These are phyloP conservation scores for Lonicera japonica DNA, from an alignment of 129 eudicot genomes.

Conservation along the genomic window DNA sequence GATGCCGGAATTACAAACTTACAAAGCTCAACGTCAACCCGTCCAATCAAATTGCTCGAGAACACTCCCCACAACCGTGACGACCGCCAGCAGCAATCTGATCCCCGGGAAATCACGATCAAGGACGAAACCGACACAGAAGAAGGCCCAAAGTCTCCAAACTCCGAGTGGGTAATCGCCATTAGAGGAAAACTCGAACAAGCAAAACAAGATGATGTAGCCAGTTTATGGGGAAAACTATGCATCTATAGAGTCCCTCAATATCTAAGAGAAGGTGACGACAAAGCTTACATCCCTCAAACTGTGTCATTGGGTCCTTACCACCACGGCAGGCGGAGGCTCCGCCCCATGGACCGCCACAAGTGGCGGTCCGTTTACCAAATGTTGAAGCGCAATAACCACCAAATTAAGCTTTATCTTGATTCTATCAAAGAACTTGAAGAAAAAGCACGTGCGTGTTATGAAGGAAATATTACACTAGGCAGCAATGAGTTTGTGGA, in stretches of 20 bases:
- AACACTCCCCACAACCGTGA: slow-evolving; percentile 11
- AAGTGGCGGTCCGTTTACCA: slow-evolving; percentile 79
- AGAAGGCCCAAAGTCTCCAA: slow-evolving; percentile 34
- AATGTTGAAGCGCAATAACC: slow-evolving; percentile 50
- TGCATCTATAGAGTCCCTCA: slow-evolving; percentile 74
- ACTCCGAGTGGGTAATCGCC: slow-evolving; percentile 61
- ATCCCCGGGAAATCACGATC: slow-evolving; percentile 30
- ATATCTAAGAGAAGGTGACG: slow-evolving; percentile 58
- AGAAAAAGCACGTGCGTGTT: slow-evolving; percentile 63
- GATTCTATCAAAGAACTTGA: slow-evolving; percentile 56
- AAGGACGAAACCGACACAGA: slow-evolving; percentile 21
- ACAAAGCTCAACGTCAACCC: slow-evolving; percentile 19
- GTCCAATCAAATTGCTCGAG: slow-evolving; percentile 18
- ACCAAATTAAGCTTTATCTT: slow-evolving; percentile 44
- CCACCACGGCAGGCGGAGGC: slow-evolving; percentile 56
- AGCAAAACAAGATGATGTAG: slow-evolving; percentile 59
- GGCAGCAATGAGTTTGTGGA: slow-evolving; percentile 71
- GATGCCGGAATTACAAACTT: slow-evolving; percentile 35
- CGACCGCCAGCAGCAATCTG: slow-evolving; percentile 20
- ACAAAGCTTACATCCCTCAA: slow-evolving; percentile 75
- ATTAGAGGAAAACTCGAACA: slow-evolving; percentile 54
- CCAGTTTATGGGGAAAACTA: slow-evolving; percentile 59
- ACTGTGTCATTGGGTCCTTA: slow-evolving; percentile 82
- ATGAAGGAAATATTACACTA: slow-evolving; percentile 60
- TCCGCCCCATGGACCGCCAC: slow-evolving; percentile 71